Evolutionary conservation across 257 asterid genomes (phyloP).

Genomic region (Solanum okadae): DNA sequence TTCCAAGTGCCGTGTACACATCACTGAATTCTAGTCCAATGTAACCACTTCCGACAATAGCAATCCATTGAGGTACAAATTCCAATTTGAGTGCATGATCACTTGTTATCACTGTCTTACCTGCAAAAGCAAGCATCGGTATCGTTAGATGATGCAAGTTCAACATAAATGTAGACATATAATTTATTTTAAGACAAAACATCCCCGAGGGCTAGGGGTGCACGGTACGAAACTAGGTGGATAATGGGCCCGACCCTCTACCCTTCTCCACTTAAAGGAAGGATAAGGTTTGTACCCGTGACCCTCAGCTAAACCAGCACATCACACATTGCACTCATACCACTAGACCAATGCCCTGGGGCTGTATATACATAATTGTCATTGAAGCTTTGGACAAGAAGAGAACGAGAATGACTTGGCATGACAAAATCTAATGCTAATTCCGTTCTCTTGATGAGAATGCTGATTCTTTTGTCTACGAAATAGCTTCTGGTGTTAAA

Average conservation of each 20-base stretch:
- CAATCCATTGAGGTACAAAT: slow-evolving; percentile 90
- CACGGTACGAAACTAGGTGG: background rate
- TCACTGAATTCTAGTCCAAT: slow-evolving; percentile 97
- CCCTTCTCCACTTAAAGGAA: background rate
- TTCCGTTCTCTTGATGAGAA: background rate
- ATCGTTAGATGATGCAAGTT: background rate
- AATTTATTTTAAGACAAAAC: background rate
- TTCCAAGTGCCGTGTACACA: slow-evolving; percentile 94
- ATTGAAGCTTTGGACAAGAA: background rate
- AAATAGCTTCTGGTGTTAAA: background rate
- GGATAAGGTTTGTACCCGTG: background rate
- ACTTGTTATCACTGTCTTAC: slow-evolving; percentile 89
- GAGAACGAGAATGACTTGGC: background rate
- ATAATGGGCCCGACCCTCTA: background rate
- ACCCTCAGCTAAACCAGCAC: background rate
- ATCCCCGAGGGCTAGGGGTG: background rate
- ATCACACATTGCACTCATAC: background rate
- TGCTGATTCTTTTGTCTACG: background rate
- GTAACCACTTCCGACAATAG: slow-evolving; percentile 95
- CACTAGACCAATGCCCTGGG: background rate
- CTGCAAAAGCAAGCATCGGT: slow-evolving; percentile 30
- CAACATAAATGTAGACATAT: background rate
- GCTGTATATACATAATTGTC: background rate
- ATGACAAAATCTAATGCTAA: background rate
- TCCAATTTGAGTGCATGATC: slow-evolving; percentile 95